These are phyloP conservation scores for Trametes cinnabarina DNA, from an alignment of 768 basidiomycete species.

Conservation along the genomic window DNA sequence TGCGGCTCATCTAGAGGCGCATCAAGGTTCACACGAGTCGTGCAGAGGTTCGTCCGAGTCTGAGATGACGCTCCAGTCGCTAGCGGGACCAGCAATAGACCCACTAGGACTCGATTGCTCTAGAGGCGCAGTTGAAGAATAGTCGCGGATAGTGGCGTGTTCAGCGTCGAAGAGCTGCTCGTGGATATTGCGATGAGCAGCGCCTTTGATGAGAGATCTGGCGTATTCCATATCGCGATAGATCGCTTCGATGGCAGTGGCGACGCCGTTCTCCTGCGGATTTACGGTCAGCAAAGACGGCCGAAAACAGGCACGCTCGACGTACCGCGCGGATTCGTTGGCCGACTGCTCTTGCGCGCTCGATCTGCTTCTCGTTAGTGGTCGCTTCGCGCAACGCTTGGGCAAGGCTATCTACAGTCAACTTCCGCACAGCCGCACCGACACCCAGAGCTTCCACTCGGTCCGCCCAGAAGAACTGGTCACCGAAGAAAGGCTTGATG, in stretches of 20 bases:
- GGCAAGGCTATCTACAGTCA: conserved; percentile 74
- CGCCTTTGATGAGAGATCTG: conserved; percentile 75
- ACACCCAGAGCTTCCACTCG: conserved; percentile 96
- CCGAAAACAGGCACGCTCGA: not conserved
- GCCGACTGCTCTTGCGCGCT: conserved; percentile 79
- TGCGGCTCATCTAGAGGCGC: not conserved
- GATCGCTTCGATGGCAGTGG: conserved; percentile 89
- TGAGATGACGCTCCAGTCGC: conserved; percentile 88
- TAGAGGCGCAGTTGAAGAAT: conserved; percentile 17
- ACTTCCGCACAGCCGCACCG: conserved; percentile 82
- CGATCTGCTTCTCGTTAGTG: conserved; percentile 84
- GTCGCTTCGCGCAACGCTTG: conserved; percentile 82
- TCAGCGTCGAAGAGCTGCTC: conserved; percentile 33
- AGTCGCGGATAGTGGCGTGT: conserved; percentile 35
- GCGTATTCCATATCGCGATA: conserved; percentile 97
- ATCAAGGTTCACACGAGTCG: conserved; percentile 5
- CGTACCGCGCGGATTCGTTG: conserved; percentile 82
- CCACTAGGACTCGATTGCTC: conserved; percentile 22
- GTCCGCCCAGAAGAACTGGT: conserved; percentile 98
- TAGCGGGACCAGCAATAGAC: conserved; percentile 43
- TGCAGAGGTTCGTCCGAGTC: conserved; percentile 48
- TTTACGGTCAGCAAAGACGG: no score
- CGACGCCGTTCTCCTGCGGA: conserved; percentile 87
- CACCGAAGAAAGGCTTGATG: conserved; percentile 96
- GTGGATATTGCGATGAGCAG: conserved; percentile 21